Evolutionary conservation across 768 basidiomycete genomes (phyloP).

Genomic region (Leccinum truebloodii): DNA sequence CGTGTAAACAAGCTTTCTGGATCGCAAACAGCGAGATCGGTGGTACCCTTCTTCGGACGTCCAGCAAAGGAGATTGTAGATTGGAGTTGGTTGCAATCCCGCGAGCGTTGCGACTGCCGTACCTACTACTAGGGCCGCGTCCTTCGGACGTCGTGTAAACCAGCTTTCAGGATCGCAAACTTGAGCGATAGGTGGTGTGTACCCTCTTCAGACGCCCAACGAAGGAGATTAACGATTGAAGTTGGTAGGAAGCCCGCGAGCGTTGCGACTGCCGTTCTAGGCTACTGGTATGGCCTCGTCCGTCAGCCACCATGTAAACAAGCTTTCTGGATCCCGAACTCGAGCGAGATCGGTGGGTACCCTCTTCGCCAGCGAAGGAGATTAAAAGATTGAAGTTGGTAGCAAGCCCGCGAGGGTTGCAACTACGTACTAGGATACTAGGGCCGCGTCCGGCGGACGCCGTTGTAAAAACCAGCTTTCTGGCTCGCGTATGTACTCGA

Average conservation of each 20-base stretch:
- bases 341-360: too few relatives aligned
- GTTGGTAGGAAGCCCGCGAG: too few relatives aligned
- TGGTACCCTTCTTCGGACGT: slow-evolving; percentile 13
- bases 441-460: background rate
- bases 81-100: slow-evolving; percentile 30
- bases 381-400: background rate
- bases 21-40: slow-evolving; percentile 13
- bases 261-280: too few relatives aligned
- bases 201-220: too few relatives aligned
- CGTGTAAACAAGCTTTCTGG: background rate
- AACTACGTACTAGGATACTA: too few relatives aligned
- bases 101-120: slow-evolving; percentile 34
- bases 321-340: too few relatives aligned
- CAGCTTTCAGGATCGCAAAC: background rate
- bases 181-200: background rate
- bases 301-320: too few relatives aligned
- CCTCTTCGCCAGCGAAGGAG: too few relatives aligned
- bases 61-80: slow-evolving; percentile 39
- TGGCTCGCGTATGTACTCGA: slow-evolving; percentile 13
- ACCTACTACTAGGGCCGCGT: too few relatives aligned
- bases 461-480: too few relatives aligned
- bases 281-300: too few relatives aligned
- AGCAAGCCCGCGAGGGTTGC: background rate
- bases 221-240: too few relatives aligned
- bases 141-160: slow-evolving; percentile 12